phyloP scores from a whole-genome alignment of 2,329 filamentous ascomycete genomes.

The Ophiostoma sp. region DNA sequence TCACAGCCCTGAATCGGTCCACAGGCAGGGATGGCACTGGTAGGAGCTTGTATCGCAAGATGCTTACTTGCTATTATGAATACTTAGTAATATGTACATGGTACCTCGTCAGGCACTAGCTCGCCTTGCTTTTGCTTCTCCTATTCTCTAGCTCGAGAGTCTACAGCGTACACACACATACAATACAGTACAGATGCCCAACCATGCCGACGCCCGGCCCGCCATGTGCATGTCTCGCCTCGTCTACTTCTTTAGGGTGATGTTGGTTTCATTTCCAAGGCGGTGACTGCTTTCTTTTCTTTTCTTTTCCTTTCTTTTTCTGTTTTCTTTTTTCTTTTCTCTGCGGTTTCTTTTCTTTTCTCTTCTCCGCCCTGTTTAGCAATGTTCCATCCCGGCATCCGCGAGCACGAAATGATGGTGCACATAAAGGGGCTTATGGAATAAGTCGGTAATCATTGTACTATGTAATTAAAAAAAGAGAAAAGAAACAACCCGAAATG shows the following conservation, averaged over 20 bases:
- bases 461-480: background rate
- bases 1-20: constrained; percentile 11
- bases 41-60: background rate
- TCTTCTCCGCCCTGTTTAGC: background rate
- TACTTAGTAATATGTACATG: no score
- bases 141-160: background rate
- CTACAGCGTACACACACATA: no score
- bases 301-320: background rate
- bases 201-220: background rate
- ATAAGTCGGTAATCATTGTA: background rate
- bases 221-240: background rate
- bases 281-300: background rate
- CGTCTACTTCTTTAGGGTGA: background rate
- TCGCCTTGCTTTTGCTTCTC: background rate
- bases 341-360: background rate
- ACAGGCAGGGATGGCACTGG: background rate
- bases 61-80: no score
- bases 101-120: constrained; percentile 5
- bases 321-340: background rate
- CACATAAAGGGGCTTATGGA: background rate
- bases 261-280: background rate
- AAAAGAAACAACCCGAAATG: background rate
- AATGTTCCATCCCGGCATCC: constrained; percentile 7
- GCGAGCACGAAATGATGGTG: constrained; percentile 8
- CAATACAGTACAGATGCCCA: background rate